Conservation (phyloP, 2,329 filamentous ascomycete genomes). For the Microcyclospora tardicrescens region DNA sequence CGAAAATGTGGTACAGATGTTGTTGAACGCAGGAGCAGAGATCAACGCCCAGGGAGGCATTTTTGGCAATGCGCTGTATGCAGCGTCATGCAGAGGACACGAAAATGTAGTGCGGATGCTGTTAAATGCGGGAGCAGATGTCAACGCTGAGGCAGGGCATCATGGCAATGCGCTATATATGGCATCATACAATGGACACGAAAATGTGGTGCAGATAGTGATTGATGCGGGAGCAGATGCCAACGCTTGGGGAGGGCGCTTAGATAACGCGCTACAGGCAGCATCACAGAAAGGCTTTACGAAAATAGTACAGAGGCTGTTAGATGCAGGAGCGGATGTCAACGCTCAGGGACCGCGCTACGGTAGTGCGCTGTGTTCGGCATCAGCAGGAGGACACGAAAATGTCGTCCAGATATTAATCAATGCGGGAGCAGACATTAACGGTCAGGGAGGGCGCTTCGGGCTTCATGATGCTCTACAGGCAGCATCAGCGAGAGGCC, state of each 20-base stretch:
- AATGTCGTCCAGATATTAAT: conserved; percentile 13
- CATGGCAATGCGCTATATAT: conserved; percentile 5
- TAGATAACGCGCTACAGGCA: conserved; percentile 1
- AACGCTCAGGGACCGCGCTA: conserved; percentile 4
- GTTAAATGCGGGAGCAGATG: conserved; percentile 11
- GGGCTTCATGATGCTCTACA: conserved; percentile 3
- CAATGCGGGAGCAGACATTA: conserved; percentile 8
- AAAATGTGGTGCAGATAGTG: conserved; percentile 8
- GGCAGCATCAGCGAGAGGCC: conserved; percentile 4
- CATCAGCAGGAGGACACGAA: conserved; percentile 6
- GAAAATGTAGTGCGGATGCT: conserved; percentile 8
- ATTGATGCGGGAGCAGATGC: conserved; percentile 7
- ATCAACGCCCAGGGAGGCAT: conserved; percentile 5
- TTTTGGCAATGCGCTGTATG: conserved; percentile 2
- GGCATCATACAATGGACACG: conserved; percentile 1
- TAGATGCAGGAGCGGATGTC: conserved; percentile 1
- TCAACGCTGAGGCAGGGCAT: conserved; percentile 7
- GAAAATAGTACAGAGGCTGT: conserved; percentile 5
- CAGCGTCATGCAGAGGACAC: conserved; percentile 1
- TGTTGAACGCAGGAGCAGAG: conserved; percentile 8
- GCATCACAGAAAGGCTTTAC: conserved; percentile 1
- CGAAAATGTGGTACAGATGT: conserved; percentile 7
- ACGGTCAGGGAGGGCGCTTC: not conserved
- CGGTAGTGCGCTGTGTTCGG: conserved; percentile 9
- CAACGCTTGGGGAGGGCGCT: conserved; percentile 3